Evolutionary conservation across 2,329 filamentous ascomycete genomes (phyloP), one percentile per base, ranked within the genome.

Genomic region (Amesomyces nigricolor): DNA sequence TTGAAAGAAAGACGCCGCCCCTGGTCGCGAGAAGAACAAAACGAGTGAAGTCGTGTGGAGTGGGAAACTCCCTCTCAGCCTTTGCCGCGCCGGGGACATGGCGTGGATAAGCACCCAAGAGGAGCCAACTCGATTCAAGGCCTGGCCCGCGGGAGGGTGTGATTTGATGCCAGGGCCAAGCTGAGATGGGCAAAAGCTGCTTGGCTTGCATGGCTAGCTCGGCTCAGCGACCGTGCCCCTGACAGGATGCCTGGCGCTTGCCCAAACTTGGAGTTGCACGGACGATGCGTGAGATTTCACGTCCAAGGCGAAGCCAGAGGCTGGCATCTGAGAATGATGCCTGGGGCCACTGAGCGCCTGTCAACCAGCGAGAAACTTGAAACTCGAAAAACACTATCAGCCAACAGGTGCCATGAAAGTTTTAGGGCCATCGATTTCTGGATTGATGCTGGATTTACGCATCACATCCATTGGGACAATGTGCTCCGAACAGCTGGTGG

Each of bases 181-280:
- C 40, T 44, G 53, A 51, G 51, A 48, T 39, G 35, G 16, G 51
- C 16, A 10, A 46, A 35, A 35, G 46, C 42, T 8, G 43, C 47
- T 45, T 46, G 47, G 47, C 51, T 22, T 55, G 53, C 53, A 56
- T 47, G 29, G 43, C 26, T 50, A 54, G 40, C 22, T 26, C 7
- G 26, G 38, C 8, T 13, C 11, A 9, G 16, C 11, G 47, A 32
- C 3, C 6, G 13, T 8, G 6, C 22, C 39, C 22, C 40, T 9
- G 42, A 32, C 40, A 50, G 30, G 32, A 35, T 45, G 42, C 47
- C 43, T 47, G 44, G 38, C 48, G 26, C 53, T 56, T 56, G 44
- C 10, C 53, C 53, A 43, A n/a, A 50, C 48, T 17, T 6, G 44
- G 53, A 19, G 19, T 43, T 46, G 53, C 48, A 51, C 43, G 47